Percentiles rank a stretch among this genome's conserved stretches.
These are phyloP conservation scores for Mycena olivaceomarginata DNA, from an alignment of 768 basidiomycete genomes.

Conservation along the genomic window DNA sequence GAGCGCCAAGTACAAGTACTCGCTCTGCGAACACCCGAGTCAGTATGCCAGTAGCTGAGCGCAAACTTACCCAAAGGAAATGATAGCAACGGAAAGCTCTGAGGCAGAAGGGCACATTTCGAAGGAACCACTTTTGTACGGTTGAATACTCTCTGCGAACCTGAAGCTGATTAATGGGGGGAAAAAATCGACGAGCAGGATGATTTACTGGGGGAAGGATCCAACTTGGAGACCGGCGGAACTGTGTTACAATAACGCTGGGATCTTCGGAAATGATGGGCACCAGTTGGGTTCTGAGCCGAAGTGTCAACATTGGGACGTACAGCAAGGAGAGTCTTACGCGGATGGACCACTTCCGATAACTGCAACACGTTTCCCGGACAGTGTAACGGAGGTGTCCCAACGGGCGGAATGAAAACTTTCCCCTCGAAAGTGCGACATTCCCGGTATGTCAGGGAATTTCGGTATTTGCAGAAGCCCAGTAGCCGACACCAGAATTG, in stretches of 20 bases:
- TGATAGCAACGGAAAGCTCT: constrained; percentile 37
- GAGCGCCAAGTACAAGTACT: constrained; percentile 29
- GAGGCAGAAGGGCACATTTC: constrained; percentile 31
- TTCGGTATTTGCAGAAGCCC: constrained; percentile 68
- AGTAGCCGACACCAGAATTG: constrained; percentile 70
- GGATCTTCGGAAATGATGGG: constrained; percentile 65
- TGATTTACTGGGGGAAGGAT: constrained; percentile 53
- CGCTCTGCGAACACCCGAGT: constrained; percentile 4
- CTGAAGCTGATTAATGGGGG: constrained; percentile 17
- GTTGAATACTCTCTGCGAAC: constrained; percentile 43
- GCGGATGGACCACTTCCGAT: constrained; percentile 77
- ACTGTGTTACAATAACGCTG: constrained; percentile 65
- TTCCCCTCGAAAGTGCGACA: constrained; percentile 65
- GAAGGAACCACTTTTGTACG: constrained; percentile 16
- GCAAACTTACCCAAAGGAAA: constrained; percentile 36
- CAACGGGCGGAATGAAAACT: constrained; percentile 75
- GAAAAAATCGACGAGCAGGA: neutral
- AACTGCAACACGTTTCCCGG: constrained; percentile 70
- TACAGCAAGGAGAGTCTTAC: constrained; percentile 53
- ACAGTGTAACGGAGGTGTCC: constrained; percentile 60
- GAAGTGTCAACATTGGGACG: neutral
- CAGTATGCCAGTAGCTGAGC: neutral
- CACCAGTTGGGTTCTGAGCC: constrained; percentile 69
- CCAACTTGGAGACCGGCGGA: constrained; percentile 72
- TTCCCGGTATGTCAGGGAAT: constrained; percentile 58